Percentiles rank a stretch among this genome's conserved stretches.
These are phyloP conservation scores for Pyrus betulifolia DNA, from an alignment of 306 rosid genomes.

Conservation along the genomic window DNA sequence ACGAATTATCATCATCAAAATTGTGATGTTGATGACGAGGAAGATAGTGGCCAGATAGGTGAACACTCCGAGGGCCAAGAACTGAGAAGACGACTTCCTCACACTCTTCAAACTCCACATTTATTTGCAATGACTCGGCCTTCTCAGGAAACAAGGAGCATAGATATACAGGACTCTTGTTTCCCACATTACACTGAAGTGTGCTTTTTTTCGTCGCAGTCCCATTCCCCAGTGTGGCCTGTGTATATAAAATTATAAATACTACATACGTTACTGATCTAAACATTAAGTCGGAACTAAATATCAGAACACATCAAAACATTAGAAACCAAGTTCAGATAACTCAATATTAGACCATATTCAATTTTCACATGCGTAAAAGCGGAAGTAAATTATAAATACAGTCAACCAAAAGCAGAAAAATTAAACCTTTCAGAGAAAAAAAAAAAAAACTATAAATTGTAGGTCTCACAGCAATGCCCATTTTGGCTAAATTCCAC, in stretches of 20 bases:
- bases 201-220: constrained; percentile 47
- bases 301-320: too few relatives aligned
- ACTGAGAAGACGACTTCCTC: constrained; percentile 73
- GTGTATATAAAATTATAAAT: background rate
- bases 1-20: constrained; percentile 38
- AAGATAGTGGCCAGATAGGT: constrained; percentile 67
- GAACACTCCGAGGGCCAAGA: constrained; percentile 81
- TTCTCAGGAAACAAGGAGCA: constrained; percentile 70
- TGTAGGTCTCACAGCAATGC: too few relatives aligned
- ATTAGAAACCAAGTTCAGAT: background rate
- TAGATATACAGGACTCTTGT: constrained; percentile 64
- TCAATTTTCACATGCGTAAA: background rate
- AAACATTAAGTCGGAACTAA: background rate
- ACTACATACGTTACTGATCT: background rate
- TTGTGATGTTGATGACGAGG: constrained; percentile 9
- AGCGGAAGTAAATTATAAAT: background rate
- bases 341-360: background rate
- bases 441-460: too few relatives aligned
- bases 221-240: constrained; percentile 78
- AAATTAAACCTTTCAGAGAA: background rate
- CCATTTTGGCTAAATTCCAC: too few relatives aligned
- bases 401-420: background rate
- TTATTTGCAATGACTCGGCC: constrained; percentile 64
- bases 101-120: constrained; percentile 75
- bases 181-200: constrained; percentile 87